phyloP scores from a whole-genome alignment of 179 eudicot genomes.

The Silene coronaria region DNA sequence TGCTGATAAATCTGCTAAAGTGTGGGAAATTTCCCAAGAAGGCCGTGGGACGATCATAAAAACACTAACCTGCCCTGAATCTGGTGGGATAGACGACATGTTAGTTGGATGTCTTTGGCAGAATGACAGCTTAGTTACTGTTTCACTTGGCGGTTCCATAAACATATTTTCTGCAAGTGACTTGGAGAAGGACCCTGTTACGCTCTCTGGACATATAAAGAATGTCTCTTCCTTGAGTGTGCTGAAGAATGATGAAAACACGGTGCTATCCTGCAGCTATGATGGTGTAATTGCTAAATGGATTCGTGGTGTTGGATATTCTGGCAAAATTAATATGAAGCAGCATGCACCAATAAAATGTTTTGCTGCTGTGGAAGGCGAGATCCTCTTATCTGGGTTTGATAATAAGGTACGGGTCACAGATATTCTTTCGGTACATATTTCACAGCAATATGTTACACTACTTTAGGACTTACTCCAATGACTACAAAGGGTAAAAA shows the following conservation, averaged over 20 bases:
- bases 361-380: conserved; percentile 70
- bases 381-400: conserved; percentile 71
- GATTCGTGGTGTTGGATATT: conserved; percentile 76
- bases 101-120: conserved; percentile 97
- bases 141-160: conserved; percentile 91
- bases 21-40: conserved; percentile 84
- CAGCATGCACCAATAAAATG: conserved; percentile 77
- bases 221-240: conserved; percentile 63
- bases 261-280: conserved; percentile 79
- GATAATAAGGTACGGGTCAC: conserved; percentile 66
- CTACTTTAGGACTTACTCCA: background rate
- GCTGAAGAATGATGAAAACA: conserved; percentile 44
- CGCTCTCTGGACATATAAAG: conserved; percentile 85
- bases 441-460: background rate
- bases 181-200: conserved; percentile 60
- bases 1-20: conserved; percentile 91
- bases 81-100: conserved; percentile 96
- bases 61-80: conserved; percentile 61
- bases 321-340: conserved; percentile 75
- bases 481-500: background rate
- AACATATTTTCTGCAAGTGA: conserved; percentile 63
- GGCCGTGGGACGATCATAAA: conserved; percentile 55
- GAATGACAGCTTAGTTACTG: conserved; percentile 72
- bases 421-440: background rate
- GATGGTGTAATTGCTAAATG: conserved; percentile 86